Conservation (phyloP, 1,139 yeast genomes). For the Suhomyces wounanorum region DNA sequence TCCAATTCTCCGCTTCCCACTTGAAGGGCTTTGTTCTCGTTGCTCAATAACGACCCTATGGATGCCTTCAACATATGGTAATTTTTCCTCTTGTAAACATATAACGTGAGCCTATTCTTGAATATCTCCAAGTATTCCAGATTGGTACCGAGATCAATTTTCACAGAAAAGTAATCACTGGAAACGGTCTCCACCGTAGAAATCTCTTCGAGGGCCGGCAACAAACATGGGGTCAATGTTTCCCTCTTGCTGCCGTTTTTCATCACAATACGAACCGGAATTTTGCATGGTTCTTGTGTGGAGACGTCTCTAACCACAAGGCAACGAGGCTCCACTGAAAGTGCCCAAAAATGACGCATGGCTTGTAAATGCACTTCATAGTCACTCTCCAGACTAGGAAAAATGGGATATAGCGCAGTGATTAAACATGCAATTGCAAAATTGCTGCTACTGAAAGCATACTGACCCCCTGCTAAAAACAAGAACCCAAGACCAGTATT, state of each 20-base stretch:
- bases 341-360: slow-evolving; percentile 86
- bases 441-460: slow-evolving; percentile 66
- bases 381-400: slow-evolving; percentile 50
- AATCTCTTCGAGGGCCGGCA: slow-evolving; percentile 62
- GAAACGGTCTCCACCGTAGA: slow-evolving; percentile 43
- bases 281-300: slow-evolving; percentile 52
- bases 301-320: slow-evolving; percentile 71
- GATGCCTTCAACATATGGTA: slow-evolving; percentile 43
- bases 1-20: slow-evolving; percentile 32
- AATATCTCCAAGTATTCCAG: slow-evolving; percentile 46
- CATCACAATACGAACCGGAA: slow-evolving; percentile 50
- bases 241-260: slow-evolving; percentile 30
- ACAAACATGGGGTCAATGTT: slow-evolving; percentile 60
- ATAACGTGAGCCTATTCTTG: slow-evolving; percentile 47
- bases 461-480: slow-evolving; percentile 92
- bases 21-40: slow-evolving; percentile 34
- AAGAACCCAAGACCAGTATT: slow-evolving; percentile 85
- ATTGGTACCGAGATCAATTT: slow-evolving; percentile 41
- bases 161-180: slow-evolving; percentile 47
- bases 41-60: slow-evolving; percentile 38
- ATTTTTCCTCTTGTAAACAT: slow-evolving; percentile 49
- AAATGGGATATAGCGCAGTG: slow-evolving; percentile 73
- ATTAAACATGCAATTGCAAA: slow-evolving; percentile 75
- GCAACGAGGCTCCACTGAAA: slow-evolving; percentile 82
- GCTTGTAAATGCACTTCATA: slow-evolving; percentile 77